Conservation (phyloP, 345 rosid genomes). For the Carallia brachiata region DNA sequence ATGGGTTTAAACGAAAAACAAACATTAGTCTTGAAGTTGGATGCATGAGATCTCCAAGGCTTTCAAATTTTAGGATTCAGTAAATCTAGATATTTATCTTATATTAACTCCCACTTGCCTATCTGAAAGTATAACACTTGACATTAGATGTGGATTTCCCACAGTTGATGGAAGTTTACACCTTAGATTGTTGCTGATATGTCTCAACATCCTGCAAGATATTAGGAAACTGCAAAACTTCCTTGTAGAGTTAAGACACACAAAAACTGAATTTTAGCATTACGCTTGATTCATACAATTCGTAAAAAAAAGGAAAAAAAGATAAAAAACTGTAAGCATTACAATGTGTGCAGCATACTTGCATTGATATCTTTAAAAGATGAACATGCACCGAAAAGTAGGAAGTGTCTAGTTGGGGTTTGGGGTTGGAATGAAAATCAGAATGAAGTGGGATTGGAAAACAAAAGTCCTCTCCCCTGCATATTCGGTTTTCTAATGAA, state of each 20-base stretch:
- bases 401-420: too few relatives aligned
- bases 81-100: background rate
- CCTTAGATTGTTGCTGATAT: conserved; percentile 46
- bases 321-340: too few relatives aligned
- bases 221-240: conserved; percentile 3
- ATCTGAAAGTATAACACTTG: background rate
- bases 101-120: background rate
- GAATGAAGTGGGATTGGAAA: too few relatives aligned
- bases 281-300: background rate
- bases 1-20: background rate
- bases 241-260: background rate
- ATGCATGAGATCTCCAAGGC: background rate
- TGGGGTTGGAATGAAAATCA: too few relatives aligned
- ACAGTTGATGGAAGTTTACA: conserved; percentile 8
- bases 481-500: too few relatives aligned
- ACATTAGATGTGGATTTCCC: background rate
- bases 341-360: too few relatives aligned
- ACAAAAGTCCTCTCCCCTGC: too few relatives aligned
- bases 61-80: background rate
- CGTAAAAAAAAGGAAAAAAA: too few relatives aligned
- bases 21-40: background rate
- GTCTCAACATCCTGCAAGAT: conserved; percentile 36
- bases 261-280: background rate
- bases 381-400: too few relatives aligned
- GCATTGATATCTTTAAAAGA: too few relatives aligned